These are phyloP conservation scores for Alternaria alternata DNA, from an alignment of 2,329 filamentous ascomycete species.

Conservation along the genomic window DNA sequence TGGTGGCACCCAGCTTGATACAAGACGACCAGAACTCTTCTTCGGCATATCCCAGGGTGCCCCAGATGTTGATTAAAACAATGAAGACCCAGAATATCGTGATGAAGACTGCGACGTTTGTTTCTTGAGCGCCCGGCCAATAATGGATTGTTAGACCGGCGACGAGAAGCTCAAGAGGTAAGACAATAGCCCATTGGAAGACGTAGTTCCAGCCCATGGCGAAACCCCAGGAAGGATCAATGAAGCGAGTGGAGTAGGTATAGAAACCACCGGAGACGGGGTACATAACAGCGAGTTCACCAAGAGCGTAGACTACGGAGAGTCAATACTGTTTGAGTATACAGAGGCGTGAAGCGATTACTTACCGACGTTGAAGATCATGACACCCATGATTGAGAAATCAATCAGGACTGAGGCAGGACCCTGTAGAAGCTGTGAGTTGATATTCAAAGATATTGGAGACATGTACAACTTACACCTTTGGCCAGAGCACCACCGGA, in stretches of 20 bases:
- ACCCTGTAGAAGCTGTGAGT: conserved; percentile 30
- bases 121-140: conserved; percentile 35
- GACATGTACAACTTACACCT: conserved; percentile 53
- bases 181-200: conserved; percentile 49
- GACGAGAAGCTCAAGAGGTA: conserved; percentile 52
- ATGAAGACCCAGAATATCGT: conserved; percentile 51
- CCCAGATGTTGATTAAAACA: conserved; percentile 49
- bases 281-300: conserved; percentile 67
- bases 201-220: conserved; percentile 51
- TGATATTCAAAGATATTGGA: not conserved
- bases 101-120: conserved; percentile 47
- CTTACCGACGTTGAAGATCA: conserved; percentile 52
- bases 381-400: conserved; percentile 51
- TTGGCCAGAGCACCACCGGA: conserved; percentile 63
- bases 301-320: conserved; percentile 59
- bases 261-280: conserved; percentile 63
- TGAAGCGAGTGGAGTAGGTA: conserved; percentile 59
- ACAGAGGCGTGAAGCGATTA: not conserved
- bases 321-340: conserved; percentile 44
- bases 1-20: conserved; percentile 47
- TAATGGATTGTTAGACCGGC: conserved; percentile 51
- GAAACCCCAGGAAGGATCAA: conserved; percentile 57
- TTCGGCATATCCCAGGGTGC: conserved; percentile 53
- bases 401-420: conserved; percentile 49
- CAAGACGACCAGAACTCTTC: conserved; percentile 51